phyloP scores from a whole-genome alignment of 768 basidiomycete species.

The Trametes sanguinea region DNA sequence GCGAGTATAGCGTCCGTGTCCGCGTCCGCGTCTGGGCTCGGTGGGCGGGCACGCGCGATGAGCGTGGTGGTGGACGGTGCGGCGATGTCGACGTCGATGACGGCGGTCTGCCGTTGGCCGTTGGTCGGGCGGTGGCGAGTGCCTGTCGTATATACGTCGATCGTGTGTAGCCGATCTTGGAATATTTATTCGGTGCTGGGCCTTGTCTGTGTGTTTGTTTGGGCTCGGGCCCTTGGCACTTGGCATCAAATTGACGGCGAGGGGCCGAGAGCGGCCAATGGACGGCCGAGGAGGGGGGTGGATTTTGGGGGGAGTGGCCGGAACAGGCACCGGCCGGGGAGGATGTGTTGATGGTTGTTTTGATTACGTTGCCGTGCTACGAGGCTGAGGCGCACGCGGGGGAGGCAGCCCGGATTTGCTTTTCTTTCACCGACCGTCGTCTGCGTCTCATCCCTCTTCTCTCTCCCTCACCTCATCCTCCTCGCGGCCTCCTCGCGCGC shows the following conservation, averaged over 20 bases:
- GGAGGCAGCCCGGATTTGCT: conserved; percentile 15
- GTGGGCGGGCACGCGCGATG: background rate
- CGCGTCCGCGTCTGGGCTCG: no score
- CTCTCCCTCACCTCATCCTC: conserved; percentile 32
- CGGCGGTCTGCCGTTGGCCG: no score
- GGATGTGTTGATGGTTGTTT: conserved; percentile 22
- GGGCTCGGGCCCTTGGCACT: background rate
- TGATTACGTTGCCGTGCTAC: conserved; percentile 19
- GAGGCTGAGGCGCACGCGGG: conserved; percentile 14
- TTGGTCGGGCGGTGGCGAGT: no score
- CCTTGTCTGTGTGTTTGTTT: background rate
- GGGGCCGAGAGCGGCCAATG: background rate
- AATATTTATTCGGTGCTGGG: conserved; percentile 1
- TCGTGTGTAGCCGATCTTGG: background rate
- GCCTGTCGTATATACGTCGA: background rate
- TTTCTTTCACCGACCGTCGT: conserved; percentile 20
- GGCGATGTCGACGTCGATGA: no score
- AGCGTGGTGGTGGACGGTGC: background rate
- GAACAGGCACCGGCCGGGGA: background rate
- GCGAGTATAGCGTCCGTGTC: background rate
- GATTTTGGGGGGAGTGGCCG: background rate
- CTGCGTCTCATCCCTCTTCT: conserved; percentile 19
- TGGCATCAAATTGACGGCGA: conserved; percentile 4
- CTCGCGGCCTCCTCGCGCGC: conserved; percentile 24
- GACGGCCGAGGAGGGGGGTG: background rate